These are phyloP conservation scores for Trichoderma sp. DNA, from an alignment of 2,329 filamentous ascomycete species.

Conservation along the genomic window DNA sequence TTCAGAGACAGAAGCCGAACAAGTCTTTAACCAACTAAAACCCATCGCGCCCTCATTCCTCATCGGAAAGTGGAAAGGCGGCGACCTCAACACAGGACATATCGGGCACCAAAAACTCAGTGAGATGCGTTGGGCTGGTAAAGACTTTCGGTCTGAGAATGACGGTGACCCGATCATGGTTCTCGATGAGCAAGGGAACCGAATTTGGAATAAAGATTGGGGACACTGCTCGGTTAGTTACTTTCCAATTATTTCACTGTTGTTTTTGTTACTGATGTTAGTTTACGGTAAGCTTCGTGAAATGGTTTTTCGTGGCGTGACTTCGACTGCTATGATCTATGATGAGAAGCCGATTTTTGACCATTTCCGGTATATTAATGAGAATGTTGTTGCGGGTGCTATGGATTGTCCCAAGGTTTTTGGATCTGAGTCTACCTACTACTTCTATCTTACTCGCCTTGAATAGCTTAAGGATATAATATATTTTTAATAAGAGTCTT, in stretches of 20 bases:
- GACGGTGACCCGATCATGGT: neutral
- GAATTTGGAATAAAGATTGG: neutral
- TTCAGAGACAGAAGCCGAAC: neutral
- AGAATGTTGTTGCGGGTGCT: neutral
- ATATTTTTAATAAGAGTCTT: neutral
- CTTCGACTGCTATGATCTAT: neutral
- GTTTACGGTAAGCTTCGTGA: neutral
- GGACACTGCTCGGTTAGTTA: neutral
- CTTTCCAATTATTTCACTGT: neutral
- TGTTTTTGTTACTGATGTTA: neutral
- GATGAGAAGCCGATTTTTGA: neutral
- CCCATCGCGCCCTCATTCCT: neutral
- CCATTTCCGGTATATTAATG: neutral
- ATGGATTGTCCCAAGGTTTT: neutral
- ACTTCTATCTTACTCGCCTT: neutral
- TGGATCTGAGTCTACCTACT: neutral
- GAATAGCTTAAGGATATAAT: neutral
- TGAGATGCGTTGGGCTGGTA: neutral
- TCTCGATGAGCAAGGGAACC: neutral
- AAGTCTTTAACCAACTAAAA: neutral
- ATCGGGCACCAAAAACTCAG: neutral
- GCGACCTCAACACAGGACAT: neutral
- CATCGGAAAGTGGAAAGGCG: neutral
- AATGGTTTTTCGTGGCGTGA: neutral
- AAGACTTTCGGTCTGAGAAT: neutral